A percentile compares a stretch with the other conserved stretches of the same genome.
Conservation (phyloP, 2,329 filamentous ascomycete genomes). For the Nigrograna mackinnonii region DNA sequence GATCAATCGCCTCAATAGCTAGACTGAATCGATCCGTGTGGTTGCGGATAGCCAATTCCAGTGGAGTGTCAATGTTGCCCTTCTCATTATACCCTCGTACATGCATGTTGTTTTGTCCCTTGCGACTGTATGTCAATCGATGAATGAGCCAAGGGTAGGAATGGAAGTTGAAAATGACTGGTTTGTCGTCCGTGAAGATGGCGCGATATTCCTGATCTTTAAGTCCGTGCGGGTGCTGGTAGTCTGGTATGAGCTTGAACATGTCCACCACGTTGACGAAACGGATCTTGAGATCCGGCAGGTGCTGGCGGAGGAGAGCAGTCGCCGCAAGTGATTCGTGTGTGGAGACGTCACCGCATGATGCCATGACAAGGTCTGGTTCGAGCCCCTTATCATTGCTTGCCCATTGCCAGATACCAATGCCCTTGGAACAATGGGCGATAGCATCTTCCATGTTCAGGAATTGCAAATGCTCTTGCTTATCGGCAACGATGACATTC, state of each 20-base stretch:
- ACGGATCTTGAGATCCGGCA: constrained; percentile 74
- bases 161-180: constrained; percentile 84
- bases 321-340: constrained; percentile 76
- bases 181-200: constrained; percentile 73
- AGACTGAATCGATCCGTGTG: constrained; percentile 76
- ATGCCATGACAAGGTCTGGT: constrained; percentile 76
- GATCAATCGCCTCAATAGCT: constrained; percentile 76
- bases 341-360: constrained; percentile 74
- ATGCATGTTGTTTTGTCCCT: constrained; percentile 68
- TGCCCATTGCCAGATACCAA: constrained; percentile 78
- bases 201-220: constrained; percentile 67
- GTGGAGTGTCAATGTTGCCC: constrained; percentile 81
- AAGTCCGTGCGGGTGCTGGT: constrained; percentile 74
- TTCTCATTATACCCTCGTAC: constrained; percentile 83
- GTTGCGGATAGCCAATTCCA: constrained; percentile 78
- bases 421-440: constrained; percentile 76
- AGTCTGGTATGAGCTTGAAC: constrained; percentile 74
- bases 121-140: constrained; percentile 74
- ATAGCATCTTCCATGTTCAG: constrained; percentile 74
- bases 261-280: constrained; percentile 82
- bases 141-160: constrained; percentile 81
- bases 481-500: constrained; percentile 79
- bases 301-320: constrained; percentile 70
- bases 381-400: constrained; percentile 70
- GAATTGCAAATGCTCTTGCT: constrained; percentile 78